Evolutionary conservation across 768 basidiomycete genomes (phyloP), one percentile per base, ranked within the genome.

Genomic region (Russula griseocarnosa): DNA sequence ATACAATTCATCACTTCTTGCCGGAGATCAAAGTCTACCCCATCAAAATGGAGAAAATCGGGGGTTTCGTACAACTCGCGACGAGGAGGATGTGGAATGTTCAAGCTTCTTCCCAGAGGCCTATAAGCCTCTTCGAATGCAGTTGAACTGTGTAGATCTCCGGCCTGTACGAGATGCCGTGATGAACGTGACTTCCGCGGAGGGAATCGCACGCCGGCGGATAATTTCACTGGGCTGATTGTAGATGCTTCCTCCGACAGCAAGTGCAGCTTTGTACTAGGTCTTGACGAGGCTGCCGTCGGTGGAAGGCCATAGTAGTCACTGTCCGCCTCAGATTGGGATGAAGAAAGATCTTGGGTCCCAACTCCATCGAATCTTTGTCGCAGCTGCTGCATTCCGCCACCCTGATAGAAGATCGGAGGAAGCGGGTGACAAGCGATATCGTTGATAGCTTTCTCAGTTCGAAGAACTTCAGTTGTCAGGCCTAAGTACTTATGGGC

Each of bases 1-100:
- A 99, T 95, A 73, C 93, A 96, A 0, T 90, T 89, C 93, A 98
- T 94, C 36, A 99, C 95, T 69, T 92, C 94, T 69, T 94, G 92
- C 40, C 92, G 84, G n/a, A 98, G 83, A 73, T 98, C 93, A 69
- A 98, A 95, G 24, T 95, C 92, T 28, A 87, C 88, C 9, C 76
- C 77, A 36, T 79, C 74, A 58, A 79, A 73, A 65, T 54, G 76
- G 71, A 30, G 40, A 51, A 66, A 40, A 58, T 67, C 52, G 14
- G 65, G 55, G 36, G 47, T 47, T n/a, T 63, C 42, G 40, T 68
- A 42, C 46, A 60, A 36, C 54, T 67, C 64, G 24, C 61, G 69
- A 47, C 58, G 69, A 32, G 58, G 36, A 8, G 40, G 40, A 44
- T 28, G 62, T 42, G 69, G 69, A 11, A 53, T 51, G 42, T 55